Evolutionary conservation across 176 grass and related monocot species (phyloP).

Genomic region (Thalia dealbata): DNA sequence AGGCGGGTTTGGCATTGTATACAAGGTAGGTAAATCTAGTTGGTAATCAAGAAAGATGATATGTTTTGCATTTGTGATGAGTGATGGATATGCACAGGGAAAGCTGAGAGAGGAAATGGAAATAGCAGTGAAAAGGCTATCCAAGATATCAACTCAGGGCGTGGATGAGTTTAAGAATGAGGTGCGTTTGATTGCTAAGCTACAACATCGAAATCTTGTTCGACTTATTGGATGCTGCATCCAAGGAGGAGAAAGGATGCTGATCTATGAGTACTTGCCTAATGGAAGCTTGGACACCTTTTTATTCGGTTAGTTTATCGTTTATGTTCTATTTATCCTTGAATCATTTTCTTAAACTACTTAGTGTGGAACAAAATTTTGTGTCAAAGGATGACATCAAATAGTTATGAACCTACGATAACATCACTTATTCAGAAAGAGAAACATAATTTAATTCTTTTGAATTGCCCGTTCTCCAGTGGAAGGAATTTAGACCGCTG

Average conservation of each 20-base stretch:
- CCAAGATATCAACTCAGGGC: background rate
- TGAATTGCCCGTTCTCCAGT: too few species aligned
- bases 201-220: background rate
- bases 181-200: background rate
- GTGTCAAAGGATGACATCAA: too few species aligned
- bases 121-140: conserved; percentile 2
- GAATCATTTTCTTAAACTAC: too few species aligned
- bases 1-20: background rate
- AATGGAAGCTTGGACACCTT: conserved; percentile 12
- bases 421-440: too few species aligned
- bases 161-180: background rate
- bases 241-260: background rate
- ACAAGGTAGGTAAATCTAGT: conserved; percentile 1
- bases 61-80: too few species aligned
- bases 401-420: too few species aligned
- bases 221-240: conserved; percentile 2
- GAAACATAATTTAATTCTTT: too few species aligned
- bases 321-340: background rate
- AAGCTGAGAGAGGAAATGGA: background rate
- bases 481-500: too few species aligned
- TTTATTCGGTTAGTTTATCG: background rate
- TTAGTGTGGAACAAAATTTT: too few species aligned
- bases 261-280: conserved; percentile 4
- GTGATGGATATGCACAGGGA: background rate
- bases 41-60: too few species aligned